Evolutionary conservation across 257 asterid genomes (phyloP).

Genomic region (Nicotiana noctiflora): DNA sequence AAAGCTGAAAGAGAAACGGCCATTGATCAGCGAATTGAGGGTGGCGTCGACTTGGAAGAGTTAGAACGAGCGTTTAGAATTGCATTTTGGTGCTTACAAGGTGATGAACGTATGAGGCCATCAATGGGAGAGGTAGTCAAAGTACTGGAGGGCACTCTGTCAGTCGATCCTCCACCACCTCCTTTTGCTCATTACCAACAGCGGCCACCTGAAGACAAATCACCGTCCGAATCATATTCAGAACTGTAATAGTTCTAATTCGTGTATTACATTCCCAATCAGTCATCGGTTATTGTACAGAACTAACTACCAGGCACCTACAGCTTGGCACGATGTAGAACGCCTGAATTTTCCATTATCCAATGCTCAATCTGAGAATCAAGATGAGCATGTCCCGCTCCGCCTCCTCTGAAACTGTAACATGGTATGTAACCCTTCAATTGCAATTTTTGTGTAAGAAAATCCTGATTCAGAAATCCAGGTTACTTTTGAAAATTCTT

Average conservation of each 20-base stretch:
- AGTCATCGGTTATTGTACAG: conserved; percentile 4
- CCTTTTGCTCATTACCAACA: conserved; percentile 11
- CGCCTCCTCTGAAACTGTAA: background rate
- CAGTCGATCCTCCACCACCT: conserved; percentile 30
- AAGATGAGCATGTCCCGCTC: background rate
- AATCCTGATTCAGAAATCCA: conserved; percentile 50
- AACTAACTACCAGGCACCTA: conserved; percentile 3
- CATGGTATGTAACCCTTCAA: background rate
- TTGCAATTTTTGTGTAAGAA: conserved; percentile 11
- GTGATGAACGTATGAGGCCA: conserved; percentile 32
- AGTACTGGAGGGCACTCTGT: conserved; percentile 30
- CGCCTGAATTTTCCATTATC: background rate
- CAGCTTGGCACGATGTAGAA: background rate
- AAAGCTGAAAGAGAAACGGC: conserved; percentile 12
- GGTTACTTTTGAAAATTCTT: conserved; percentile 28
- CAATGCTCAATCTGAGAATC: background rate
- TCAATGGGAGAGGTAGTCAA: conserved; percentile 37
- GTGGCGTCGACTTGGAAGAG: conserved; percentile 18
- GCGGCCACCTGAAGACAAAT: background rate
- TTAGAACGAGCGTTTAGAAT: conserved; percentile 30
- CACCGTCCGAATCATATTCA: conserved; percentile 1
- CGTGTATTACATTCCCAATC: background rate
- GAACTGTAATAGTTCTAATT: background rate
- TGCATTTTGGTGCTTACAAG: conserved; percentile 39
- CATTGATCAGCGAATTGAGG: conserved; percentile 24